phyloP scores from a whole-genome alignment of 176 grass and related monocot genomes.

The Rhynchospora tenuis region DNA sequence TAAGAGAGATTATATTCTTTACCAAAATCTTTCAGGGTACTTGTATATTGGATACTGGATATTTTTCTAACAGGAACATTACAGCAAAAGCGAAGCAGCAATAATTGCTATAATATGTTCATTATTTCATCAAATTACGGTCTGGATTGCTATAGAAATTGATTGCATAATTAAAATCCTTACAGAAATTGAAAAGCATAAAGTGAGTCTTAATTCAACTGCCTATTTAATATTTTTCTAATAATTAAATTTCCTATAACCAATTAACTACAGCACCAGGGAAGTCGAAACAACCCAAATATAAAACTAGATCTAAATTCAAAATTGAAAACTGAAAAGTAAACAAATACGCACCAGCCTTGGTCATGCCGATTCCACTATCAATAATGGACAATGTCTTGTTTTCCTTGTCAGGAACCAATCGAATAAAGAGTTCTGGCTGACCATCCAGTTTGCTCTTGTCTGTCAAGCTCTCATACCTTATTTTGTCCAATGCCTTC shows the following conservation, averaged over 20 bases:
- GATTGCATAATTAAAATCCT: background rate
- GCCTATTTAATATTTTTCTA: background rate
- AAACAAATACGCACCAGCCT: constrained; percentile 8
- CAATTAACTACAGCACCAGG: background rate
- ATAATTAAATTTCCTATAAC: background rate
- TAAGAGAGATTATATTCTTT: background rate
- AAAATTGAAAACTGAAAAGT: background rate
- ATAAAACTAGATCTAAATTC: background rate
- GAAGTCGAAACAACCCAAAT: background rate
- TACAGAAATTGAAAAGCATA: background rate
- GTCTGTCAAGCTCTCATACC: constrained; percentile 37
- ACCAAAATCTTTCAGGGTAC: too few species aligned
- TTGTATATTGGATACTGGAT: too few species aligned
- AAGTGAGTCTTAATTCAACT: background rate
- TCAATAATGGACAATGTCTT: constrained; percentile 36
- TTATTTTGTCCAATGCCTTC: constrained; percentile 37
- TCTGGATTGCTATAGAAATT: background rate
- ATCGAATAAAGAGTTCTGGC: constrained; percentile 40
- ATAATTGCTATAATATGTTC: too few species aligned
- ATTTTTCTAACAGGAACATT: background rate
- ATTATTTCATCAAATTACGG: background rate
- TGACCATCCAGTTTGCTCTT: constrained; percentile 36
- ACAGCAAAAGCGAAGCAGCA: too few species aligned
- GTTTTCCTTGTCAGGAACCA: constrained; percentile 31
- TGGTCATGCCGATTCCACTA: constrained; percentile 32